phyloP scores from a whole-genome alignment of 306 rosid species.

The Cajanus cajan region DNA sequence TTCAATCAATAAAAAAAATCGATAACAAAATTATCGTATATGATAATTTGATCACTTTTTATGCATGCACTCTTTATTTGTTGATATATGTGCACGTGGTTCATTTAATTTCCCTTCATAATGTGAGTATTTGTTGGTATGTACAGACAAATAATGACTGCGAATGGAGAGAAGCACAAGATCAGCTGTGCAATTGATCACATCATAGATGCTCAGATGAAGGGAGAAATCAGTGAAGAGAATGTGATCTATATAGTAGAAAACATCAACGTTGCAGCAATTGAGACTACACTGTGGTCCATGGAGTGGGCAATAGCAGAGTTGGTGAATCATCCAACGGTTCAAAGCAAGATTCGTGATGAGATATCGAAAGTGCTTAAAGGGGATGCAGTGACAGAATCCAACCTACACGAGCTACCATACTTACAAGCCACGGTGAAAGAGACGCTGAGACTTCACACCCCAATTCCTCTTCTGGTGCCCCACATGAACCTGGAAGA shows the following conservation, averaged over 20 bases:
- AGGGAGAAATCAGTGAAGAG: conserved; percentile 77
- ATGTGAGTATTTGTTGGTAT: background rate
- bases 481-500: conserved; percentile 93
- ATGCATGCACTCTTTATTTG: background rate
- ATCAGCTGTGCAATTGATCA: conserved; percentile 84
- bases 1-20: too few species aligned
- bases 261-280: conserved; percentile 80
- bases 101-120: background rate
- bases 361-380: conserved; percentile 62
- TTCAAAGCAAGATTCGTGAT: conserved; percentile 61
- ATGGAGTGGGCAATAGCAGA: conserved; percentile 96
- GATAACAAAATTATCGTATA: too few species aligned
- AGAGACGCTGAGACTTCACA: conserved; percentile 72
- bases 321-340: conserved; percentile 64
- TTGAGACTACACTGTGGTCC: conserved; percentile 85
- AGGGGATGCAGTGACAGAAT: conserved; percentile 55
- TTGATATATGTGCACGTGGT: background rate
- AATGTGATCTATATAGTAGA: conserved; percentile 85
- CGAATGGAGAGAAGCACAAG: conserved; percentile 63
- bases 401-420: conserved; percentile 60
- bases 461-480: conserved; percentile 77
- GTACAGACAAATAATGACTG: conserved; percentile 62
- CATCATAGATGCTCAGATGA: conserved; percentile 71
- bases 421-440: conserved; percentile 77
- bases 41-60: too few species aligned